Evolutionary conservation across 2,329 filamentous ascomycete species (phyloP), one percentile per base, ranked within the genome.

Genomic region (Aureobasidium sp.): DNA sequence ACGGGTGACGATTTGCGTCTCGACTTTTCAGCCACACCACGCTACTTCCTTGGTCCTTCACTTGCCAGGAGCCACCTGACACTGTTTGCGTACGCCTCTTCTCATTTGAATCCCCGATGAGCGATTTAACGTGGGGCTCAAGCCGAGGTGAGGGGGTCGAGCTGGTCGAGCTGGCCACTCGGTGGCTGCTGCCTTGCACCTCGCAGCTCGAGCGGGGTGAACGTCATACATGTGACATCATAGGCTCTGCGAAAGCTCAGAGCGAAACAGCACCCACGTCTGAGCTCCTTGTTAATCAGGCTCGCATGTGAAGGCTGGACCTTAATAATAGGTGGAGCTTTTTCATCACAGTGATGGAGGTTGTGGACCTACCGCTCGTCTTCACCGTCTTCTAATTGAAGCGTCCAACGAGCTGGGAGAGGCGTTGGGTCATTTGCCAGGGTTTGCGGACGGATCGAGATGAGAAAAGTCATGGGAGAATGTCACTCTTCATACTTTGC

Each of bases 51-150:
- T 58, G 55, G n/a, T 58, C 6, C 14, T 15, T 48, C 31, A 37
- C 55, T 39, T 57, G 42, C 7, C 17, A 37, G 29, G 31, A 58
- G 55, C 55, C 55, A 58, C 55, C 55, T 58, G 55, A 58, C 53
- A 45, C 42, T 58, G 17, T 27, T 48, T 58, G 55, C 55, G 55
- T 58, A 58, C 42, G 55, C 55, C 55, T 37, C 31, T 15, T 25
- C 22, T 29, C 31, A 58, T 29, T 27, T 12, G n/a, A n/a, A 47
- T 29, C 25, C 31, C 25, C 42, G 55, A 58, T 58, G 31, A 58
- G 55, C 25, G 42, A 58, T 27, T 57, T 37, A 22, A 48, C 42
- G 55, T 58, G 55, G 55, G 55, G 55, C 55, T 58, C 41, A 45
- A 41, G 39, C 53, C 53, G 53, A 45, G 41, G 53, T 57, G 53